phyloP scores from a whole-genome alignment of 1,139 yeast genomes.

The Zhuliangozyma blackwelliae region DNA sequence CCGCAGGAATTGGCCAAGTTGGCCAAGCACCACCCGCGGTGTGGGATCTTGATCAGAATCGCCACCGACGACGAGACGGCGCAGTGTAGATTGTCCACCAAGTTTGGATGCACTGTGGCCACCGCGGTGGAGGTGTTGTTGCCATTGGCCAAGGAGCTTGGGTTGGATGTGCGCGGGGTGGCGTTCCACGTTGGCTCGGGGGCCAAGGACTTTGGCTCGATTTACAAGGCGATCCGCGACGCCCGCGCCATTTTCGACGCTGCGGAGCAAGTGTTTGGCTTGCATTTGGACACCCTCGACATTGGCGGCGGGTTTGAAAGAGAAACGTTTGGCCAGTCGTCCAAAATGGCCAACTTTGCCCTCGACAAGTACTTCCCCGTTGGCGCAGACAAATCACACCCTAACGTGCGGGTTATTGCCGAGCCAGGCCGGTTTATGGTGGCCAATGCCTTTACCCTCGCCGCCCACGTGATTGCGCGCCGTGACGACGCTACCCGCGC shows the following conservation, averaged over 20 bases:
- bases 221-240: conserved; percentile 69
- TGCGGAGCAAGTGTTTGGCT: conserved; percentile 43
- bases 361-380: conserved; percentile 57
- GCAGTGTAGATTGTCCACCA: conserved; percentile 80
- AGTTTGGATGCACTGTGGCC: conserved; percentile 75
- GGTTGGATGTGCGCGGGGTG: conserved; percentile 70
- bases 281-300: conserved; percentile 58
- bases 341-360: conserved; percentile 53
- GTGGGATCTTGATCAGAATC: conserved; percentile 72
- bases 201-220: conserved; percentile 68
- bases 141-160: conserved; percentile 57
- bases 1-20: conserved; percentile 78
- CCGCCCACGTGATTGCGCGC: conserved; percentile 79
- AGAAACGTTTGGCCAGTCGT: conserved; percentile 60
- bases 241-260: conserved; percentile 66
- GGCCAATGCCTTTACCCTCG: conserved; percentile 81
- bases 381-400: conserved; percentile 1
- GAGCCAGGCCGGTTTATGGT: conserved; percentile 95
- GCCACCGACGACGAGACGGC: conserved; percentile 89
- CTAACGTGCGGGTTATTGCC: conserved; percentile 61
- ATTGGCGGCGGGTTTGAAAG: conserved; percentile 93
- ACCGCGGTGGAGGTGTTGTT: conserved; percentile 53
- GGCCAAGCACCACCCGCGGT: conserved; percentile 60
- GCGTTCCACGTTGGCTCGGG: conserved; percentile 98
- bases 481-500: conserved; percentile 39